Conservation (phyloP, 1,284 basidiomycete species). For the Ganoderma resinaceum region DNA sequence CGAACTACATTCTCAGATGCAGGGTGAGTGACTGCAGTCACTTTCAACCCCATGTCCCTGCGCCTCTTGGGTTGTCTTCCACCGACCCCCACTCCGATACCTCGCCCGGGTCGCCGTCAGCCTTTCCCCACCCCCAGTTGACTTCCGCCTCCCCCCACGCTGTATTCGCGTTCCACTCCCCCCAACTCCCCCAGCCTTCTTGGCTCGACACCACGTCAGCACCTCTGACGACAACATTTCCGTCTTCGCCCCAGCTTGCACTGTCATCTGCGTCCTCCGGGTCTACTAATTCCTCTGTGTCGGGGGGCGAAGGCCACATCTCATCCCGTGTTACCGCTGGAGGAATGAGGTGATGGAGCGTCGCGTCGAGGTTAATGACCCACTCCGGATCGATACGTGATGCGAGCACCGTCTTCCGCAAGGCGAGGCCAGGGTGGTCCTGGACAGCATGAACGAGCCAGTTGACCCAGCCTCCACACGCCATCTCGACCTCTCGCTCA, state of each 20-base stretch:
- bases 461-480: constrained; percentile 79
- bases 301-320: constrained; percentile 18
- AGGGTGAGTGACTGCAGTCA: constrained; percentile 11
- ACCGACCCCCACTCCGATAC: constrained; percentile 11
- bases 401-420: constrained; percentile 23
- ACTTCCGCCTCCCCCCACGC: neutral
- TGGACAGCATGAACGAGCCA: constrained; percentile 59
- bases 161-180: neutral
- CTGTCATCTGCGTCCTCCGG: constrained; percentile 17
- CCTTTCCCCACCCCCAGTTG: neutral
- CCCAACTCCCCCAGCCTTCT: neutral
- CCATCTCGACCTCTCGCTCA: constrained; percentile 56
- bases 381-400: constrained; percentile 42
- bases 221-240: neutral
- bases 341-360: constrained; percentile 22
- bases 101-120: neutral
- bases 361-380: constrained; percentile 44
- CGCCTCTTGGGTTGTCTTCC: neutral
- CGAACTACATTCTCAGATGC: neutral
- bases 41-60: neutral
- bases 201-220: neutral
- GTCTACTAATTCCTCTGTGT: constrained; percentile 18
- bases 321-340: neutral
- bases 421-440: constrained; percentile 39
- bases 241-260: constrained; percentile 1